Evolutionary conservation across 2,329 filamentous ascomycete species (phyloP).

Genomic region (Geosmithia morbida): DNA sequence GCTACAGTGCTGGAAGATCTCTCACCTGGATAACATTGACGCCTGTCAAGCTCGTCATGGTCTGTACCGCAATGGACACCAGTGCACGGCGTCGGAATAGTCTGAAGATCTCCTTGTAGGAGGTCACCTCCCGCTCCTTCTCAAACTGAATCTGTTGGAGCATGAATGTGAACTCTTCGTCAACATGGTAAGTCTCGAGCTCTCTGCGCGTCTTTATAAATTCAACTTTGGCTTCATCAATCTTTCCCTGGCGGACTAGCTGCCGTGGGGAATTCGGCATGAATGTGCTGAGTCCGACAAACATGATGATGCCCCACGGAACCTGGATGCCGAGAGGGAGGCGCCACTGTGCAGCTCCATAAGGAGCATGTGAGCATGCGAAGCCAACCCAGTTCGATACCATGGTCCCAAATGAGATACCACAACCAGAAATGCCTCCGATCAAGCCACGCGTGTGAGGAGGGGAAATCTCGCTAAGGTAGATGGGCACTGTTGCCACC

Average conservation of each 20-base stretch:
- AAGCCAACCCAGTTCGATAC: constrained; percentile 24
- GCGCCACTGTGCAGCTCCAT: constrained; percentile 16
- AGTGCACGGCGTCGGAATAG: constrained; percentile 35
- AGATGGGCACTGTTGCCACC: constrained; percentile 9
- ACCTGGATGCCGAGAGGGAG: constrained; percentile 17
- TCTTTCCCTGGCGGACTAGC: constrained; percentile 31
- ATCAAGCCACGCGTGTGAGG: constrained; percentile 11
- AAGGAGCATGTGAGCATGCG: constrained; percentile 13
- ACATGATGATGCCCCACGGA: constrained; percentile 8
- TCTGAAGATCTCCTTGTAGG: constrained; percentile 33
- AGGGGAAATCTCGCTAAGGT: constrained; percentile 12
- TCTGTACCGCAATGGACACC: constrained; percentile 40
- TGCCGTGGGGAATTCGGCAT: constrained; percentile 19
- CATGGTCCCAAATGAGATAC: constrained; percentile 20
- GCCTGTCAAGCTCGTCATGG: constrained; percentile 40
- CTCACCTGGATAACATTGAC: constrained; percentile 36
- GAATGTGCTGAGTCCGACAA: constrained; percentile 6
- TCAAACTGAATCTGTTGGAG: constrained; percentile 39
- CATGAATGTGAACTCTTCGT: constrained; percentile 40
- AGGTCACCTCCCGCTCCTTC: constrained; percentile 37
- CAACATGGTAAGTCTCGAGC: constrained; percentile 23
- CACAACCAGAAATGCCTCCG: constrained; percentile 14
- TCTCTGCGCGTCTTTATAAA: constrained; percentile 33
- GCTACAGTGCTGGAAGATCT: neutral
- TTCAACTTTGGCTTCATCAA: constrained; percentile 30